phyloP scores from a whole-genome alignment of 2,329 filamentous ascomycete species.

The Ophidiomyces ophidiicola region DNA sequence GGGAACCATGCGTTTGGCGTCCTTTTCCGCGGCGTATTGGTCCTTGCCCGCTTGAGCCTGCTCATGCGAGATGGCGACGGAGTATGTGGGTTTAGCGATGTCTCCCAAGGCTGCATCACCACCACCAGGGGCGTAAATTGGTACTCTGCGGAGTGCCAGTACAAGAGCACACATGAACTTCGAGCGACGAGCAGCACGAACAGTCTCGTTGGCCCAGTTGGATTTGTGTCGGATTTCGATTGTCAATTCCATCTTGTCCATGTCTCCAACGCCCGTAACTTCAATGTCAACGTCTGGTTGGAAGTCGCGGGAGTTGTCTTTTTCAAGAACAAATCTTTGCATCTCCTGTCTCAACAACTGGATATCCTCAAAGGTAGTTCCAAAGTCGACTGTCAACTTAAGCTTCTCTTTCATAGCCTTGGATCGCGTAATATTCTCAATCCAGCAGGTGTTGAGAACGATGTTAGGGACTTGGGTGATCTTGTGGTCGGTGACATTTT shows the following conservation, averaged over 20 bases:
- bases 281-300: constrained; percentile 69
- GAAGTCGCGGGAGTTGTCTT: constrained; percentile 86
- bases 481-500: constrained; percentile 68
- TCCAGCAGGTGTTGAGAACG: constrained; percentile 79
- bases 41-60: constrained; percentile 54
- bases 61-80: constrained; percentile 59
- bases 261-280: constrained; percentile 64
- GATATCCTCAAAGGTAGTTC: constrained; percentile 80
- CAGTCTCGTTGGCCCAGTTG: constrained; percentile 76
- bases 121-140: constrained; percentile 70
- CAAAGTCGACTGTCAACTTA: constrained; percentile 67
- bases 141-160: constrained; percentile 70
- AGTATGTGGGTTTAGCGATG: constrained; percentile 64
- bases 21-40: constrained; percentile 47
- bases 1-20: constrained; percentile 55
- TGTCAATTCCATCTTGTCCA: constrained; percentile 76
- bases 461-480: constrained; percentile 79
- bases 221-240: constrained; percentile 85
- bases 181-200: constrained; percentile 68
- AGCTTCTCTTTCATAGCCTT: constrained; percentile 84
- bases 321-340: constrained; percentile 66
- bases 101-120: constrained; percentile 51
- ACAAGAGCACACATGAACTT: constrained; percentile 96
- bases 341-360: constrained; percentile 75
- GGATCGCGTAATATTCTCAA: constrained; percentile 85